Evolutionary conservation across 257 asterid species (phyloP).

Genomic region (Capsicum rhomboideum): DNA sequence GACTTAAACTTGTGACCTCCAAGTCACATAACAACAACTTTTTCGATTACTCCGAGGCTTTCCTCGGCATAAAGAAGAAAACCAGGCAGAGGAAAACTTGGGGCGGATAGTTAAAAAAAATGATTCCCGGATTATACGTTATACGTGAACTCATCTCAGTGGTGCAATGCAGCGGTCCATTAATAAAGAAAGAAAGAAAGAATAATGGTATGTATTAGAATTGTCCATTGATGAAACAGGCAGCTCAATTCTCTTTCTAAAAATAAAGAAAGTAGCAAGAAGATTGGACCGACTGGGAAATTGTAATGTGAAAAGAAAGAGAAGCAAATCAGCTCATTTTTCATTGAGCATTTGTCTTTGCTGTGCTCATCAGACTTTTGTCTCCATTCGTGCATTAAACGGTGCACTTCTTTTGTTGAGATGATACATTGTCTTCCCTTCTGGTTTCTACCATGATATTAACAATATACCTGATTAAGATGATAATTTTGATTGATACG

Average conservation of each 20-base stretch:
- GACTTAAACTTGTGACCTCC: too few species aligned
- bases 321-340: not conserved
- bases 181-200: not conserved
- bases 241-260: not conserved
- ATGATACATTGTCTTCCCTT: too few species aligned
- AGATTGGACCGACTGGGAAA: constrained; percentile 31
- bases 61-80: not conserved
- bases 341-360: too few species aligned
- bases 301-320: not conserved
- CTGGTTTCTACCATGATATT: too few species aligned
- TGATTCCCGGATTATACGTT: constrained; percentile 60
- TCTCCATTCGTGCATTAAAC: not conserved
- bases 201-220: too few species aligned
- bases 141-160: constrained; percentile 43
- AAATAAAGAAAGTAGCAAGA: not conserved
- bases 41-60: too few species aligned
- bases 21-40: too few species aligned
- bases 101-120: constrained; percentile 51
- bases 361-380: not conserved
- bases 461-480: too few species aligned
- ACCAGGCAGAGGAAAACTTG: constrained; percentile 27
- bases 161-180: constrained; percentile 52
- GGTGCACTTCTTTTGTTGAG: not conserved
- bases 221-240: not conserved
- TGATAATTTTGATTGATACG: too few species aligned